Percentiles rank a stretch among this genome's conserved stretches.
Conservation (phyloP, 371 early-diverging fungal genomes). For the Vairimorpha necatrix region DNA sequence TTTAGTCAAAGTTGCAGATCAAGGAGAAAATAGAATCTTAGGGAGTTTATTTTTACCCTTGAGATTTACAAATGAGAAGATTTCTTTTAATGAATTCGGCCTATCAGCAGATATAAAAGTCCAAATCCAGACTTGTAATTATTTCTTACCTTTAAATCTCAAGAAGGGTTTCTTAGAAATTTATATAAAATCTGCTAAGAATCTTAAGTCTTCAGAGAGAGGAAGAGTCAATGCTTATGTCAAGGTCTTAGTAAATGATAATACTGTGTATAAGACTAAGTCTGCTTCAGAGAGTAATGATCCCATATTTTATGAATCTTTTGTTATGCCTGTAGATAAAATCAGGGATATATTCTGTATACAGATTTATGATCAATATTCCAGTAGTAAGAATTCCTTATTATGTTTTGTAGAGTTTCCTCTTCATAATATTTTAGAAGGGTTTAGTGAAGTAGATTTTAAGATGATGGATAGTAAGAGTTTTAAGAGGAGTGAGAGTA, state of each 20-base stretch:
- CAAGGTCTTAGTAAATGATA: constrained; percentile 55
- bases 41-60: constrained; percentile 44
- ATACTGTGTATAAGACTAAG: constrained; percentile 52
- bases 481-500: constrained; percentile 14
- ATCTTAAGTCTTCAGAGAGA: constrained; percentile 19
- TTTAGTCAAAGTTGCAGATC: constrained; percentile 29
- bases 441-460: constrained; percentile 47
- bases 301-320: constrained; percentile 57
- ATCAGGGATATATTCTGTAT: constrained; percentile 47
- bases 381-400: constrained; percentile 34
- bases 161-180: constrained; percentile 51
- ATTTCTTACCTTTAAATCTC: not conserved
- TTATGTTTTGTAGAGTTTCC: constrained; percentile 51
- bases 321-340: constrained; percentile 44
- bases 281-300: constrained; percentile 14
- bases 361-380: constrained; percentile 49
- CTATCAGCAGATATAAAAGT: constrained; percentile 24
- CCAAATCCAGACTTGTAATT: constrained; percentile 27
- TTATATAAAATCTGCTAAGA: constrained; percentile 46
- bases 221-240: constrained; percentile 47
- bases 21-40: constrained; percentile 24
- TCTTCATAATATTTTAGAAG: constrained; percentile 51
- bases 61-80: constrained; percentile 35
- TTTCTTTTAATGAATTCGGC: constrained; percentile 20
- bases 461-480: constrained; percentile 47